Evolutionary conservation across 2,329 filamentous ascomycete genomes (phyloP).

Genomic region (Penicillium verrucosum): DNA sequence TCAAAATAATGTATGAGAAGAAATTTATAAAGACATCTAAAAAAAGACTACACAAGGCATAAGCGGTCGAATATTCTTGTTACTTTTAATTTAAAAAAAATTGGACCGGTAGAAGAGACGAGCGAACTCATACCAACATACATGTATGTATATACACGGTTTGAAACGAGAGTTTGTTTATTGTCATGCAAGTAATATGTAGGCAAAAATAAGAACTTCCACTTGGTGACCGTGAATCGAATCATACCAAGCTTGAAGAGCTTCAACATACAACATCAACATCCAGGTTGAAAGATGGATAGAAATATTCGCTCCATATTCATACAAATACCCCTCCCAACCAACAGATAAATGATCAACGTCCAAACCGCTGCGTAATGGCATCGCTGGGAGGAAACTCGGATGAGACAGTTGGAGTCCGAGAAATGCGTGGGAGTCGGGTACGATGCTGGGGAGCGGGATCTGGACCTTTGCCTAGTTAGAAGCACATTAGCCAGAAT

Average conservation of each 20-base stretch:
- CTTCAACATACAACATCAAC: neutral
- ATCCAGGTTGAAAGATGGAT: neutral
- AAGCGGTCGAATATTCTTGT: too few relatives aligned
- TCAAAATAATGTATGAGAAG: too few relatives aligned
- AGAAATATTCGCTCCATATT: neutral
- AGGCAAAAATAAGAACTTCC: too few relatives aligned
- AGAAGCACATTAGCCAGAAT: neutral
- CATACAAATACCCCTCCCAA: neutral
- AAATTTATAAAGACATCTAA: too few relatives aligned
- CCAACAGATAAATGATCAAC: neutral
- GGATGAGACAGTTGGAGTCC: constrained; percentile 20
- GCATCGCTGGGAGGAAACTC: constrained; percentile 24
- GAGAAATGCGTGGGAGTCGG: constrained; percentile 22
- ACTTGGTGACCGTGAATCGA: neutral
- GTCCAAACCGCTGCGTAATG: constrained; percentile 27
- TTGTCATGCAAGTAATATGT: neutral
- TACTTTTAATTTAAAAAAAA: too few relatives aligned
- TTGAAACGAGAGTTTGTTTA: neutral
- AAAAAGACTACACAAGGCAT: too few relatives aligned
- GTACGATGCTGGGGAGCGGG: constrained; percentile 29
- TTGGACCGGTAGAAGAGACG: too few relatives aligned
- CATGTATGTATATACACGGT: too few relatives aligned
- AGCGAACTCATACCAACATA: too few relatives aligned
- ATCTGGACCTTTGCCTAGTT: constrained; percentile 10
- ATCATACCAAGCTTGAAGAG: neutral